Evolutionary conservation across 2,329 filamentous ascomycete species (phyloP).

Genomic region (Pseudocercospora macadamiae): DNA sequence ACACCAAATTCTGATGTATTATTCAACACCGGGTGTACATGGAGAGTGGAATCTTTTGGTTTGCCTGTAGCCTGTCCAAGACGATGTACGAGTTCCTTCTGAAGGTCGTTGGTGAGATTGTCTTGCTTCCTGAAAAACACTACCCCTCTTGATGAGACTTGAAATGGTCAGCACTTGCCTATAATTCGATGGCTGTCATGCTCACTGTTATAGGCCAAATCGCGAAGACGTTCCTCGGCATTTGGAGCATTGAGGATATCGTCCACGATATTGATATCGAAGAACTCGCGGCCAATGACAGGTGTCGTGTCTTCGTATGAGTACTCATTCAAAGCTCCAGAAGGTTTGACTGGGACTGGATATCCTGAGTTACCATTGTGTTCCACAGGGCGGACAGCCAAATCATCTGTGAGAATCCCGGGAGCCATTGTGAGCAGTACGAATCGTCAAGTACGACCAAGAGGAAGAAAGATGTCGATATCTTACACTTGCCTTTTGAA

Average conservation of each 20-base stretch:
- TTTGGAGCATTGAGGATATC: slow-evolving; percentile 57
- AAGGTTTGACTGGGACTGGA: slow-evolving; percentile 51
- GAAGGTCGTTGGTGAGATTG: slow-evolving; percentile 62
- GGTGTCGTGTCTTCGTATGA: slow-evolving; percentile 64
- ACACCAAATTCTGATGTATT: slow-evolving; percentile 56
- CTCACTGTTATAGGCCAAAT: slow-evolving; percentile 26
- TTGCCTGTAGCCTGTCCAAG: slow-evolving; percentile 63
- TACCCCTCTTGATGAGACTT: slow-evolving; percentile 70
- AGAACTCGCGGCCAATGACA: slow-evolving; percentile 64
- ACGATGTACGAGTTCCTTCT: slow-evolving; percentile 64
- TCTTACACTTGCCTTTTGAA: neutral
- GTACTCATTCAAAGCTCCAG: slow-evolving; percentile 46
- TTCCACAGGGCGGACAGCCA: slow-evolving; percentile 1
- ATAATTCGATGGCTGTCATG: neutral
- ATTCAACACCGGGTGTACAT: slow-evolving; percentile 64
- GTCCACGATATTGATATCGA: slow-evolving; percentile 61
- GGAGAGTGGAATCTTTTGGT: slow-evolving; percentile 59
- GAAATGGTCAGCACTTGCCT: neutral
- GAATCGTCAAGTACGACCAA: neutral
- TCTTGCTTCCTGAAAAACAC: slow-evolving; percentile 69
- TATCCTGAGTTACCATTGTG: slow-evolving; percentile 11
- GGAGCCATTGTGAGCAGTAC: slow-evolving; percentile 19
- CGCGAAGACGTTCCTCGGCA: slow-evolving; percentile 23
- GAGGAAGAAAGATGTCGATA: neutral
- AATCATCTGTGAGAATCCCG: slow-evolving; percentile 21